These are phyloP conservation scores for Sicyos edulis DNA, from an alignment of 306 rosid species.

Conservation along the genomic window DNA sequence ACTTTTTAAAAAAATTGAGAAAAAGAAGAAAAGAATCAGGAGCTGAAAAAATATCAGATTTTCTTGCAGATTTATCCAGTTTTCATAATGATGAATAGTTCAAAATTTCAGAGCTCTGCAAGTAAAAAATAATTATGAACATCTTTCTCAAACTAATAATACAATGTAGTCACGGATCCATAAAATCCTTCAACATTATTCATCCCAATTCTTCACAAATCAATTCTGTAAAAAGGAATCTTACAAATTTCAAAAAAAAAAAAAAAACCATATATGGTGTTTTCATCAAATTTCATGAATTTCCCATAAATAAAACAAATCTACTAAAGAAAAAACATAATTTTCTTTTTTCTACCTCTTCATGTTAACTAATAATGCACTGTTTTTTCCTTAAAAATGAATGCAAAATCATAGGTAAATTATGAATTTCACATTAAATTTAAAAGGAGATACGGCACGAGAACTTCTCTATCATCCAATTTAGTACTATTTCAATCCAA, in stretches of 20 bases:
- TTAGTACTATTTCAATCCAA: no score
- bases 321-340: neutral
- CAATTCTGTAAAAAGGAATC: no score
- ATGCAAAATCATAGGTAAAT: no score
- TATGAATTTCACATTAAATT: no score
- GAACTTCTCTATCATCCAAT: no score
- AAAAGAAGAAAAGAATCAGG: neutral
- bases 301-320: neutral
- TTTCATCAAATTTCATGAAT: neutral
- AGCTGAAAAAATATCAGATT: neutral
- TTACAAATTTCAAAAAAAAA: neutral
- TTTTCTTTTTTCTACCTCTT: neutral
- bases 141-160: neutral
- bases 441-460: no score
- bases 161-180: neutral
- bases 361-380: neutral
- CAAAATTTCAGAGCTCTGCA: neutral
- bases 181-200: neutral
- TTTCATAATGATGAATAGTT: neutral
- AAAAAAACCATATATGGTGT: neutral
- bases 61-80: slow-evolving; percentile 21
- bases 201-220: no score
- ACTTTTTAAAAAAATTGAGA: neutral
- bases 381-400: neutral
- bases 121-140: slow-evolving; percentile 30